Conservation (phyloP, 441 rosid species). For the Croton setiger region DNA sequence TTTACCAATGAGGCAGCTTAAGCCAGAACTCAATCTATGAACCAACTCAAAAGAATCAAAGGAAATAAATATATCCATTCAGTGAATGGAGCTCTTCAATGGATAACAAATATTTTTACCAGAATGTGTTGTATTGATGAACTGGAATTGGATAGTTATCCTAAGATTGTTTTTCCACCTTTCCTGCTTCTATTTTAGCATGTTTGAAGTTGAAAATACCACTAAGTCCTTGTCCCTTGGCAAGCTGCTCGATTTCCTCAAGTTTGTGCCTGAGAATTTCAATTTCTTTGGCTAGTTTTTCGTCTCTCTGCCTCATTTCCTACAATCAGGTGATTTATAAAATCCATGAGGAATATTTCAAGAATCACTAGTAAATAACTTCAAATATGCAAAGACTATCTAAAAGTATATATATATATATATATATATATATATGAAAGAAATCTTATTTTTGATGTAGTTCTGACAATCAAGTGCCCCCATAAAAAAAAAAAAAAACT, state of each 20-base stretch:
- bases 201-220: constrained; percentile 53
- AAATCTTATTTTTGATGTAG: not conserved
- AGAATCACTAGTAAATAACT: not conserved
- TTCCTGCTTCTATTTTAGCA: constrained; percentile 25
- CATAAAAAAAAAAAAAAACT: not conserved
- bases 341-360: not conserved
- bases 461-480: not conserved
- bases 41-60: constrained; percentile 20
- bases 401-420: too few species aligned
- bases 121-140: not conserved
- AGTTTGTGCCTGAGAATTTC: constrained; percentile 52
- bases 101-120: not conserved
- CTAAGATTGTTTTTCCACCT: constrained; percentile 21
- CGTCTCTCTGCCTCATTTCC: constrained; percentile 64
- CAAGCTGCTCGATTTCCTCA: constrained; percentile 71
- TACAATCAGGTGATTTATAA: constrained; percentile 18
- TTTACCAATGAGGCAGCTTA: constrained; percentile 10
- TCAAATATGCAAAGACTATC: not conserved
- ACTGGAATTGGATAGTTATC: not conserved
- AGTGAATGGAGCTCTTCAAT: constrained; percentile 1
- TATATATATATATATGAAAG: too few species aligned
- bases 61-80: constrained; percentile 16
- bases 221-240: constrained; percentile 56
- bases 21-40: constrained; percentile 16
- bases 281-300: constrained; percentile 48